Conservation (phyloP, 2,329 filamentous ascomycete species). For the Fusarium agapanthi region DNA sequence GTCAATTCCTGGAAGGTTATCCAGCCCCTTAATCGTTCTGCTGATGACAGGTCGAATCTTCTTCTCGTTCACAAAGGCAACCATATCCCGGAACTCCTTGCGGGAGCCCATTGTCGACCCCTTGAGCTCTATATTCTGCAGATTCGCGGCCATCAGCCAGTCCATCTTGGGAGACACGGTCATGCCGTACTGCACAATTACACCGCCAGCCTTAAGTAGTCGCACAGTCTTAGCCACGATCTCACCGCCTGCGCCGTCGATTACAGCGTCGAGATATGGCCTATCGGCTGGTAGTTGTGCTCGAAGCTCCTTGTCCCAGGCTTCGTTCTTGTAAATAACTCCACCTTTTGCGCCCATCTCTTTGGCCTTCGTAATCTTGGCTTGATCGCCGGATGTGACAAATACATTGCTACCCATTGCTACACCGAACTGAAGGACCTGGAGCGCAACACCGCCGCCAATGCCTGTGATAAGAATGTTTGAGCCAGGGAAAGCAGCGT, state of each 20-base stretch:
- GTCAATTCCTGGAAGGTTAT: slow-evolving; percentile 82
- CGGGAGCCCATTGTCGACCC: slow-evolving; percentile 93
- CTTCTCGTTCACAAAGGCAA: slow-evolving; percentile 78
- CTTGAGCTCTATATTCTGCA: slow-evolving; percentile 87
- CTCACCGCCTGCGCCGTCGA: slow-evolving; percentile 92
- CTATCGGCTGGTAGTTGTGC: slow-evolving; percentile 69
- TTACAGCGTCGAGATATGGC: slow-evolving; percentile 79
- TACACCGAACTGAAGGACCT: slow-evolving; percentile 81
- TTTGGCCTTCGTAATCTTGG: slow-evolving; percentile 78
- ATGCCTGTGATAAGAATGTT: slow-evolving; percentile 92
- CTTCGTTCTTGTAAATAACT: slow-evolving; percentile 80
- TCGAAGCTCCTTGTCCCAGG: slow-evolving; percentile 82
- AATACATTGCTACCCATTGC: slow-evolving; percentile 80
- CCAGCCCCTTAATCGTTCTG: slow-evolving; percentile 75
- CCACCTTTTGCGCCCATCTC: slow-evolving; percentile 81
- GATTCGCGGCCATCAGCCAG: slow-evolving; percentile 82
- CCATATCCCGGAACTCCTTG: slow-evolving; percentile 90
- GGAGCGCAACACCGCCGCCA: slow-evolving; percentile 88
- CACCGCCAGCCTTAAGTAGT: slow-evolving; percentile 81
- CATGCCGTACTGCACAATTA: slow-evolving; percentile 93
- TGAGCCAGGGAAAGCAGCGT: slow-evolving; percentile 67
- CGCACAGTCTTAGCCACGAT: slow-evolving; percentile 74
- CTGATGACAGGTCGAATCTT: slow-evolving; percentile 82
- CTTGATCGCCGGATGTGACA: slow-evolving; percentile 78
- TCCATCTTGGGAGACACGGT: slow-evolving; percentile 86